Evolutionary conservation across 306 rosid genomes (phyloP), one percentile per base, ranked within the genome.

Genomic region (Cicer judaicum): DNA sequence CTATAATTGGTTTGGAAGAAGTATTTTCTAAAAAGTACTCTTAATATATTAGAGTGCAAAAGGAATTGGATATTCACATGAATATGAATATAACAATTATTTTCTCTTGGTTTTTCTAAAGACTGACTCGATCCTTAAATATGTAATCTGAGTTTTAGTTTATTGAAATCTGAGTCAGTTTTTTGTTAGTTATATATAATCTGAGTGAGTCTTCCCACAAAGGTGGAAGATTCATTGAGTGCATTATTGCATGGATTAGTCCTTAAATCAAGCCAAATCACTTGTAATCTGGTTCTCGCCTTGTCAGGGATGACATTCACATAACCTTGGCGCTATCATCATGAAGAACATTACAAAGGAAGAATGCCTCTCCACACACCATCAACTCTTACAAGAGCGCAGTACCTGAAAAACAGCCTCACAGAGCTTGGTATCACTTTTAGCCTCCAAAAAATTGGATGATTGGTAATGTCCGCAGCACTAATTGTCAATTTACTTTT

Each of bases 401-500:
- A 4, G 11, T 15, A 46, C 36, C 68, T 47, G 60, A 71, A 67
- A 77, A 69, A 0, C 84, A 85, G 39, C 86, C 84, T 7, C 75
- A 66, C 68, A 3, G 81, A 72, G 71, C 88, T 57, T 67, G 64
- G 24, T 85, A 50, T 49, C 88, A 85, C 81, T 81, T 85, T 76
- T 83, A 81, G 64, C 84, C 78, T 44, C 70, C 55, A 18, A 59
- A 39, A 7, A 75, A 81, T 66, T 85, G 84, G 88, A 76, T 81
- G 77, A 85, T 81, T 18, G 84, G 86, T 81, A 78, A 19, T 21
- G 39, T 14, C 56, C 53, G 1, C 62, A 54, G 4, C 50, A 36
- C 38, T 16, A 66, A 11, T 53, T 54, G 39, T 44, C 43, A 46
- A 68, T 63, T 14, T 24, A 15, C 12, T 57, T 48, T 57, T 41